Conservation (phyloP, 345 rosid genomes). For the Balakata baccata region DNA sequence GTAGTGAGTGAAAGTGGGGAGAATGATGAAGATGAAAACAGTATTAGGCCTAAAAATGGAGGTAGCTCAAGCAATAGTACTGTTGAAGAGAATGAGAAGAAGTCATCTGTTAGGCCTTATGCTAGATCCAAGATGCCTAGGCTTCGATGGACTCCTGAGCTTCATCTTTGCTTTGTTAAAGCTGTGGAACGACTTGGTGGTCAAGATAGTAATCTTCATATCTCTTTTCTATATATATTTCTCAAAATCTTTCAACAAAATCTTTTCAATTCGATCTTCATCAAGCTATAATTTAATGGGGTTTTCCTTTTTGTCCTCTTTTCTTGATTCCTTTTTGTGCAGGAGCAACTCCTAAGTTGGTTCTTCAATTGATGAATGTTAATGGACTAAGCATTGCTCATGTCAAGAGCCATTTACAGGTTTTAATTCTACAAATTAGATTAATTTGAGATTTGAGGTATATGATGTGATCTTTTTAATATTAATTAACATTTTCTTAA, state of each 20-base stretch:
- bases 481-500: neutral
- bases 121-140: constrained; percentile 37
- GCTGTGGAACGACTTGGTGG: constrained; percentile 37
- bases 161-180: constrained; percentile 31
- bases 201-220: constrained; percentile 25
- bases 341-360: constrained; percentile 36
- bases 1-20: constrained; percentile 33
- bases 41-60: constrained; percentile 32
- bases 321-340: no score
- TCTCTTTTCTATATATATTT: no score
- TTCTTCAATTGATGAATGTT: constrained; percentile 34
- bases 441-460: no score
- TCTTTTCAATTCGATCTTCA: no score
- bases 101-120: constrained; percentile 35
- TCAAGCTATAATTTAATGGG: neutral
- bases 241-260: no score
- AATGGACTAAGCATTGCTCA: constrained; percentile 39
- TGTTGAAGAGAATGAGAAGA: constrained; percentile 68
- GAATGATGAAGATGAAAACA: constrained; percentile 32
- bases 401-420: constrained; percentile 40
- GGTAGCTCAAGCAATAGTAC: constrained; percentile 87
- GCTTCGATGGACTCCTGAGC: constrained; percentile 37
- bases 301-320: neutral
- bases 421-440: neutral
- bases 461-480: no score